Percentiles rank a stretch among this genome's conserved stretches.
Evolutionary conservation across 164 flowering plant species (phyloP).

Genomic region (Liriodendron chinense): DNA sequence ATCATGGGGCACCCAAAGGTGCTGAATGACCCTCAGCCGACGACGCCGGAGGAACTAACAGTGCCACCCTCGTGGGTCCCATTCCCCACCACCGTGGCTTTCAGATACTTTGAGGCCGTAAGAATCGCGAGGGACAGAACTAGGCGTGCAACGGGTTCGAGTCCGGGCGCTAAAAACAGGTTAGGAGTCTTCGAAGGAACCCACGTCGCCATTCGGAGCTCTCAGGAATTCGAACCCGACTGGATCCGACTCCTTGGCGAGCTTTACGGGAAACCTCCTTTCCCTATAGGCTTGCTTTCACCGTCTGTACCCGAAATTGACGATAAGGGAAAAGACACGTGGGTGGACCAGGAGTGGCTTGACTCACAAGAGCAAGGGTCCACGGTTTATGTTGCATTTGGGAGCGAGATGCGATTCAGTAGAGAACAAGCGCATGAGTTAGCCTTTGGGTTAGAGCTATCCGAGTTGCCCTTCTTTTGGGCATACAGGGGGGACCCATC

Average conservation of each 20-base stretch:
- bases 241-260: constrained; percentile 8
- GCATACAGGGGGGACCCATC: constrained; percentile 9
- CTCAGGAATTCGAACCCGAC: constrained; percentile 9
- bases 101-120: constrained; percentile 13
- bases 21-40: not conserved
- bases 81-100: not conserved
- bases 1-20: not conserved
- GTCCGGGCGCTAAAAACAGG: not conserved
- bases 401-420: constrained; percentile 28
- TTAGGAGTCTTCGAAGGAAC: not conserved
- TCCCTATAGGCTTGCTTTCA: constrained; percentile 19
- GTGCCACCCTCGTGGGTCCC: constrained; percentile 1
- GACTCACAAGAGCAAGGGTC: constrained; percentile 27
- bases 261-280: constrained; percentile 12
- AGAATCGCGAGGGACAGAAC: not conserved
- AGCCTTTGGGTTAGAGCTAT: constrained; percentile 28
- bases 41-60: not conserved
- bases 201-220: constrained; percentile 3
- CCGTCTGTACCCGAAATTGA: not conserved
- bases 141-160: constrained; percentile 3
- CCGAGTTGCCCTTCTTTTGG: constrained; percentile 37
- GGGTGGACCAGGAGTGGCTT: constrained; percentile 27
- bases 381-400: constrained; percentile 36
- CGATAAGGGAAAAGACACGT: not conserved
- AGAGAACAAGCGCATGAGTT: constrained; percentile 28